Conservation (phyloP, 805 yeast species). For the Kodamaea kaohsiungensis region DNA sequence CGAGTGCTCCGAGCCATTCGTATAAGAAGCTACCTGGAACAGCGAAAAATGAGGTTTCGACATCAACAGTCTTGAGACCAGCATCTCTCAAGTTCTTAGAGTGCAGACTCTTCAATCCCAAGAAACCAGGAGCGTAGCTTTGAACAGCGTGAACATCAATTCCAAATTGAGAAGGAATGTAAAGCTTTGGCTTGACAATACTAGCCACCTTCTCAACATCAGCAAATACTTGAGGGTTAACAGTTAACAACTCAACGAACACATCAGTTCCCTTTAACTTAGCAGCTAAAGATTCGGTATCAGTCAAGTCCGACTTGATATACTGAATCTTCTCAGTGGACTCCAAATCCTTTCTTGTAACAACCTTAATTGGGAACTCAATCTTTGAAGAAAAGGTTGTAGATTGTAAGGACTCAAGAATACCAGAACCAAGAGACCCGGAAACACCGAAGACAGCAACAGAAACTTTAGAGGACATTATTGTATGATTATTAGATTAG, state of each 20-base stretch:
- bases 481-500: neutral
- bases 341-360: constrained; percentile 43
- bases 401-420: constrained; percentile 45
- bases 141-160: constrained; percentile 35
- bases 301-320: constrained; percentile 31
- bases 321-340: constrained; percentile 41
- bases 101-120: constrained; percentile 35
- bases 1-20: constrained; percentile 34
- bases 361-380: constrained; percentile 50
- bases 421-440: constrained; percentile 54
- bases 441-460: constrained; percentile 55
- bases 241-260: constrained; percentile 45
- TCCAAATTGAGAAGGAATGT: constrained; percentile 65
- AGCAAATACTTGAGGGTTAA: constrained; percentile 27
- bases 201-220: constrained; percentile 40
- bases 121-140: constrained; percentile 35
- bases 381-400: constrained; percentile 43
- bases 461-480: constrained; percentile 1
- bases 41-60: constrained; percentile 42
- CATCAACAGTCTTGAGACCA: constrained; percentile 50
- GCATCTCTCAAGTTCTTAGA: constrained; percentile 38
- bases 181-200: constrained; percentile 48
- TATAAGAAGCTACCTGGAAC: constrained; percentile 34
- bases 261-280: constrained; percentile 52
- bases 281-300: constrained; percentile 27